These are phyloP conservation scores for Aaosphaeria pasadenensis DNA, from an alignment of 2,329 filamentous ascomycete species.

Conservation along the genomic window DNA sequence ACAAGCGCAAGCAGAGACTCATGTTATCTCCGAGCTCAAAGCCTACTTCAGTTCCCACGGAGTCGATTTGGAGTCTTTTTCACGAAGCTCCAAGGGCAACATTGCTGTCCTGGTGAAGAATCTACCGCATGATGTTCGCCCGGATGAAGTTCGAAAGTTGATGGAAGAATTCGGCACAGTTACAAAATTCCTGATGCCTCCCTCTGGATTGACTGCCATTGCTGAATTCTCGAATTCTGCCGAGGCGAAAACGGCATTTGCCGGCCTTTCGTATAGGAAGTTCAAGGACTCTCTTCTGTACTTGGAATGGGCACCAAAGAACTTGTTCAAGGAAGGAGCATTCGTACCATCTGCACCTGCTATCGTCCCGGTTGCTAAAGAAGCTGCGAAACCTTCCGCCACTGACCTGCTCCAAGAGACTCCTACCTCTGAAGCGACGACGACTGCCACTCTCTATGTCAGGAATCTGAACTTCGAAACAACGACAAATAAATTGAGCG, in stretches of 20 bases:
- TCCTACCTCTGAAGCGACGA: conserved; percentile 51
- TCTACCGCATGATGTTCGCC: conserved; percentile 78
- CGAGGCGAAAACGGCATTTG: conserved; percentile 80
- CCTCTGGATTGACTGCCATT: conserved; percentile 89
- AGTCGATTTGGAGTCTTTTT: conserved; percentile 90
- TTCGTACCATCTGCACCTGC: conserved; percentile 27
- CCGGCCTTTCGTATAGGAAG: conserved; percentile 80
- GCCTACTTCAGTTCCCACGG: conserved; percentile 84
- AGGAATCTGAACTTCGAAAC: conserved; percentile 93
- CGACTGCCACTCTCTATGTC: conserved; percentile 84
- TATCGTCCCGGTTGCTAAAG: conserved; percentile 25
- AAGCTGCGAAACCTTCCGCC: conserved; percentile 58
- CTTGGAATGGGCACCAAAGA: conserved; percentile 86
- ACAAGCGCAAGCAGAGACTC: conserved; percentile 94
- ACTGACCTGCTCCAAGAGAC: conserved; percentile 65
- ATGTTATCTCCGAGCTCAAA: conserved; percentile 95
- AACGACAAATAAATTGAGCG: conserved; percentile 70
- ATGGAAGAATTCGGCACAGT: conserved; percentile 86
- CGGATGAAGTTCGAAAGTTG: conserved; percentile 73
- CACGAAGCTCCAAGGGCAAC: conserved; percentile 78
- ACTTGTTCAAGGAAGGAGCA: conserved; percentile 59
- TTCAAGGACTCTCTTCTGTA: conserved; percentile 90
- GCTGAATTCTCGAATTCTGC: conserved; percentile 79
- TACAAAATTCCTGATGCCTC: conserved; percentile 82
- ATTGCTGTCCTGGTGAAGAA: conserved; percentile 91